Conservation (phyloP, 352 stramenopile species). For the Pythium rhizo-oryzae region DNA sequence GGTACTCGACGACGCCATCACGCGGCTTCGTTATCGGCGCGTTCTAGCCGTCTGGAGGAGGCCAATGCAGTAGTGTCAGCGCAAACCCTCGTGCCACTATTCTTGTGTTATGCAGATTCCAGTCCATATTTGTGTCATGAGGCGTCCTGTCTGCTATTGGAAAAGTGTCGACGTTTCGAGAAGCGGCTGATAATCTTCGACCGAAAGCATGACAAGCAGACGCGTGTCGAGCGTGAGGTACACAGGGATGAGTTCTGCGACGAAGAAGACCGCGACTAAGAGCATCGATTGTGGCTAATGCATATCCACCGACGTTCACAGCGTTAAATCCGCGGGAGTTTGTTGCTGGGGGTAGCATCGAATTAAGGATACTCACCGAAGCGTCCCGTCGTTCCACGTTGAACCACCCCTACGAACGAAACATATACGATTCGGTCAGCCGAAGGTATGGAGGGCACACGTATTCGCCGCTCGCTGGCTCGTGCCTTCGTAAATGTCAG, state of each 20-base stretch:
- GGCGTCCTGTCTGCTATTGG: conserved; percentile 28
- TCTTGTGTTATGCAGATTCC: conserved; percentile 2
- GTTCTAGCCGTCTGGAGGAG: background rate
- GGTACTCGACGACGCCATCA: conserved; percentile 10
- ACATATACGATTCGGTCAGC: background rate
- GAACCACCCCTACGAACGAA: conserved; percentile 61
- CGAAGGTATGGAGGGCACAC: background rate
- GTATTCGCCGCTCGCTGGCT: background rate
- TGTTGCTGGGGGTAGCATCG: too few species aligned
- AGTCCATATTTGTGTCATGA: conserved; percentile 12
- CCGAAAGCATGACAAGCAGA: conserved; percentile 76
- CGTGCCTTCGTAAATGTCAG: conserved; percentile 85
- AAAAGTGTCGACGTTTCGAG: conserved; percentile 67
- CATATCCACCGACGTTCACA: background rate
- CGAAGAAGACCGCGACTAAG: conserved; percentile 79
- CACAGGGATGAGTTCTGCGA: conserved; percentile 75
- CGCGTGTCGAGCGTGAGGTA: conserved; percentile 78
- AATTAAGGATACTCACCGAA: conserved; percentile 47
- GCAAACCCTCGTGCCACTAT: background rate
- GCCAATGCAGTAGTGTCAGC: background rate
- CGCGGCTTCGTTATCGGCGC: background rate
- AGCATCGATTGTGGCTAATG: conserved; percentile 81
- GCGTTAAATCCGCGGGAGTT: background rate
- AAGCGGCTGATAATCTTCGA: conserved; percentile 80
- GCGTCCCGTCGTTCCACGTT: conserved; percentile 71